Evolutionary conservation across 345 rosid species (phyloP).

Genomic region (Litchi chinensis): DNA sequence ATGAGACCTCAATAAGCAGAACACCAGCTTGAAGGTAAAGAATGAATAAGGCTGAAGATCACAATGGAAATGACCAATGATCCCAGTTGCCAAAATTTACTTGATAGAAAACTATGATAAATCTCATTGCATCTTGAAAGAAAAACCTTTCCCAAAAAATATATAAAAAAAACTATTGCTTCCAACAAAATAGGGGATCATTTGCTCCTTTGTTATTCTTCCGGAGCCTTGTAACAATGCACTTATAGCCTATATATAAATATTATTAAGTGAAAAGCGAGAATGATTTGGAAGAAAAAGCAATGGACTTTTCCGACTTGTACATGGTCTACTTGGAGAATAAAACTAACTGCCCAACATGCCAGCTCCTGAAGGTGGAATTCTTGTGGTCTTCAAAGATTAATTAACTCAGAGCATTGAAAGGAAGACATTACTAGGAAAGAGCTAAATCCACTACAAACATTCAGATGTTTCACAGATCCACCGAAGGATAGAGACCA

Average conservation of each 20-base stretch:
- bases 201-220: slow-evolving; percentile 31
- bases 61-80: neutral
- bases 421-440: slow-evolving; percentile 20
- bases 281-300: slow-evolving; percentile 6
- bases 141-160: slow-evolving; percentile 1
- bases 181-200: slow-evolving; percentile 19
- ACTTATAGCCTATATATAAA: slow-evolving; percentile 32
- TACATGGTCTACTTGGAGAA: neutral
- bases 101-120: neutral
- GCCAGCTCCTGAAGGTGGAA: slow-evolving; percentile 17
- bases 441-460: neutral
- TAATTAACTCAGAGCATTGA: slow-evolving; percentile 15
- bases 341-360: neutral
- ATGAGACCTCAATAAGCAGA: neutral
- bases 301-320: slow-evolving; percentile 14
- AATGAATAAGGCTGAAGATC: slow-evolving; percentile 10
- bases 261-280: slow-evolving; percentile 8
- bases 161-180: slow-evolving; percentile 21
- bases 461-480: slow-evolving; percentile 29
- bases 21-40: neutral
- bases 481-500: slow-evolving; percentile 45
- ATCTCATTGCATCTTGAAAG: neutral
- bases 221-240: slow-evolving; percentile 36
- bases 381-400: slow-evolving; percentile 6
- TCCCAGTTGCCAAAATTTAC: slow-evolving; percentile 5